Percentiles rank a stretch among this genome's conserved stretches.
These are phyloP conservation scores for Ligustrum vulgare DNA, from an alignment of 257 asterid species.

Conservation along the genomic window DNA sequence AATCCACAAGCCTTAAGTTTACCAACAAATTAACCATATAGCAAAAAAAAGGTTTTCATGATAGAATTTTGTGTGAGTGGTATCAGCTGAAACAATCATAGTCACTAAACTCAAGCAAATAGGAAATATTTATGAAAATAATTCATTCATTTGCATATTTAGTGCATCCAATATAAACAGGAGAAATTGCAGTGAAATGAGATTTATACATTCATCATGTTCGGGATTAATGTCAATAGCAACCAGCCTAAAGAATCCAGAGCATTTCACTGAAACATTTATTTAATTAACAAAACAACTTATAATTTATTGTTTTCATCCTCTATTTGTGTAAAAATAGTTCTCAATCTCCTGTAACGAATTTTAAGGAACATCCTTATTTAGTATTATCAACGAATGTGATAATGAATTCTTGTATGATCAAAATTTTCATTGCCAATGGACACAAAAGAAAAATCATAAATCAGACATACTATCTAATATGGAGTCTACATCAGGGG, in stretches of 20 bases:
- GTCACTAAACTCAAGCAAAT: background rate
- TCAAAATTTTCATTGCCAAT: slow-evolving; percentile 24
- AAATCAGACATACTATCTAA: slow-evolving; percentile 41
- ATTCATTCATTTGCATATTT: background rate
- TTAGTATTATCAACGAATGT: background rate
- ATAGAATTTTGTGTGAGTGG: background rate
- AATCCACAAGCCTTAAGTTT: background rate
- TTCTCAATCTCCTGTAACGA: background rate
- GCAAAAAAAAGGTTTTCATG: background rate
- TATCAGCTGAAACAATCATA: background rate
- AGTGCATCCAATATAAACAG: background rate
- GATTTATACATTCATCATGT: too few relatives aligned
- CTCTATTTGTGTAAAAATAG: background rate
- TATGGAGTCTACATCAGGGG: slow-evolving; percentile 65
- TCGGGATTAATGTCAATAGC: background rate
- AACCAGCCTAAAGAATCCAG: background rate
- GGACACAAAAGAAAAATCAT: slow-evolving; percentile 24
- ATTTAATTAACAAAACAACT: background rate
- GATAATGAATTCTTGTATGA: background rate
- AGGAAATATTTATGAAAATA: background rate
- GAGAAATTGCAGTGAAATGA: too few relatives aligned
- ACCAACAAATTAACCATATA: background rate
- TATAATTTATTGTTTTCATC: background rate
- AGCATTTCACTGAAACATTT: background rate
- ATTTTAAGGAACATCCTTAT: background rate